phyloP scores from a whole-genome alignment of 2,329 filamentous ascomycete genomes.

The Nemania sp. region DNA sequence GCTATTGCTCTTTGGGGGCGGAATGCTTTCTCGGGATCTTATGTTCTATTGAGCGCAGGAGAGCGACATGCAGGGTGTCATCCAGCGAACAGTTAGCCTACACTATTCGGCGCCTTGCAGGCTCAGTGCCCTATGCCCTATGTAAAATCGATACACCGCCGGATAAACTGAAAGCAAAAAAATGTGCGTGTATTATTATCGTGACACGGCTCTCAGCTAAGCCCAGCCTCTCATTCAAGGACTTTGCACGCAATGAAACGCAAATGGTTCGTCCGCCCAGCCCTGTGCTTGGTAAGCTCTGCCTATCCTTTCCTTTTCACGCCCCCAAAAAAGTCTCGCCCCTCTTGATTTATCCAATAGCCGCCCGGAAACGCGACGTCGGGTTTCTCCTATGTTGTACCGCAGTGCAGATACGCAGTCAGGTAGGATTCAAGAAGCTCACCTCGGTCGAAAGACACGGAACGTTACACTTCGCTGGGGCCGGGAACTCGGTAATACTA shows the following conservation, averaged over 20 bases:
- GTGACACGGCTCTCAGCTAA: conserved; percentile 24
- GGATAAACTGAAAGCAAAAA: conserved; percentile 15
- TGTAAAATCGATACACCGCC: conserved; percentile 21
- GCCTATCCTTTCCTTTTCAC: too few relatives aligned
- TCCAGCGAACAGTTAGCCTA: background rate
- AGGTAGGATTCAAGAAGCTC: too few relatives aligned
- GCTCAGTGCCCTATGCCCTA: conserved; percentile 3
- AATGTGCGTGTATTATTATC: conserved; percentile 10
- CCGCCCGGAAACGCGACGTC: conserved; percentile 1
- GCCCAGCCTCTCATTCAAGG: conserved; percentile 20
- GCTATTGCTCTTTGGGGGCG: conserved; percentile 10
- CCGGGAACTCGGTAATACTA: conserved; percentile 19
- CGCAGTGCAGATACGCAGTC: conserved; percentile 2
- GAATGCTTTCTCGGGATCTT: conserved; percentile 1
- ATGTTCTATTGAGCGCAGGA: conserved; percentile 1
- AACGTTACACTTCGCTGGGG: conserved; percentile 19
- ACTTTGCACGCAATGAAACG: conserved; percentile 5
- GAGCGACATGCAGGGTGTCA: conserved; percentile 10
- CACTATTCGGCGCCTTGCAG: background rate
- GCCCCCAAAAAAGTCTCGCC: background rate
- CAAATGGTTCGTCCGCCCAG: conserved; percentile 14
- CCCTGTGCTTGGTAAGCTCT: conserved; percentile 21
- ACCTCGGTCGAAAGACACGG: too few relatives aligned
- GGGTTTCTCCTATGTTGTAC: too few relatives aligned
- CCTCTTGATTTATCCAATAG: conserved; percentile 11